Conservation (phyloP, 257 asterid genomes). For the Echium plantagineum region DNA sequence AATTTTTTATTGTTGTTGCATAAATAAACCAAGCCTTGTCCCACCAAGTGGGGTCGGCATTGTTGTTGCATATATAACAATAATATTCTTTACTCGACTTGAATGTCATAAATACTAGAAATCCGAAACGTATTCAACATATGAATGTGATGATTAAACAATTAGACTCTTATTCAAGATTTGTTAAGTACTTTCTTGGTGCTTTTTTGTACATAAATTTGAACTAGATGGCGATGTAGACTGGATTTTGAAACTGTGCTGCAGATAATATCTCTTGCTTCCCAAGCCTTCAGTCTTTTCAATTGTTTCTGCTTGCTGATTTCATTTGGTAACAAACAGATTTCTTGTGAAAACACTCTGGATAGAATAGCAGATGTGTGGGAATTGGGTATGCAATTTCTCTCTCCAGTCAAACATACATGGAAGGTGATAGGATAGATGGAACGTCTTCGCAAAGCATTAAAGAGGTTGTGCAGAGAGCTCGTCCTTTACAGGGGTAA, state of each 20-base stretch:
- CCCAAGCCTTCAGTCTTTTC: neutral
- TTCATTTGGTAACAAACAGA: slow-evolving; percentile 26
- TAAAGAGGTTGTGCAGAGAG: slow-evolving; percentile 38
- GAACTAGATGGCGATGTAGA: neutral
- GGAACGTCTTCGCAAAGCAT: slow-evolving; percentile 35
- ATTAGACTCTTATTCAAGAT: neutral
- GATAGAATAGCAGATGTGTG: slow-evolving; percentile 31
- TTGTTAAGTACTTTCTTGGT: neutral
- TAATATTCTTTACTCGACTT: no score
- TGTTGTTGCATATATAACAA: neutral
- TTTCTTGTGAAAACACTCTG: slow-evolving; percentile 34
- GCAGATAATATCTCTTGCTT: neutral
- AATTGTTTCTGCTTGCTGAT: slow-evolving; percentile 15
- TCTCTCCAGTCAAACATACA: slow-evolving; percentile 28
- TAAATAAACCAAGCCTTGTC: no score
- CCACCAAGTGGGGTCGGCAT: no score
- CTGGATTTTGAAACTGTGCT: neutral
- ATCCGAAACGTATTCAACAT: neutral
- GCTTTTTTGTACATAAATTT: neutral
- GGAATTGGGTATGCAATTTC: slow-evolving; percentile 39
- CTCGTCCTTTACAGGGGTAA: slow-evolving; percentile 70
- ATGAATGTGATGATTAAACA: neutral
- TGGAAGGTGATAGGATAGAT: slow-evolving; percentile 66
- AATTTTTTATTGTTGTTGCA: neutral
- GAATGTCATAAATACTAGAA: neutral